Evolutionary conservation across 768 basidiomycete species (phyloP).

Genomic region (Kwoniella sp.): DNA sequence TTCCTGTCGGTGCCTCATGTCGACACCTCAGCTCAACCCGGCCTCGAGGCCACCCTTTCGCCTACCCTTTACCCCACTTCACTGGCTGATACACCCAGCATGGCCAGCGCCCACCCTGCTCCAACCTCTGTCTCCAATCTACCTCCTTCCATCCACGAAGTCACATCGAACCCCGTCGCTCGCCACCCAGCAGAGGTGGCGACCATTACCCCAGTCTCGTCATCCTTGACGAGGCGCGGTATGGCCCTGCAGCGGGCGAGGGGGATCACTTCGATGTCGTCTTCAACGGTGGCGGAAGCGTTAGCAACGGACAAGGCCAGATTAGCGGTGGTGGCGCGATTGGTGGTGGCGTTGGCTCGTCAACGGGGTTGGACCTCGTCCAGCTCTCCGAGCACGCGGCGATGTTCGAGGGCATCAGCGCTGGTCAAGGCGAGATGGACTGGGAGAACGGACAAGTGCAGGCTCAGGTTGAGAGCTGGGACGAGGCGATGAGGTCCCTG

Average conservation of each 20-base stretch:
- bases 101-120: neutral
- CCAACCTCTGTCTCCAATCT: neutral
- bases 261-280: conserved; percentile 15
- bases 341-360: conserved; percentile 35
- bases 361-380: conserved; percentile 3
- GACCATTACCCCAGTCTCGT: conserved; percentile 24
- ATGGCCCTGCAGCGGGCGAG: conserved; percentile 48
- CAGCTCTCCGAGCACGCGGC: neutral
- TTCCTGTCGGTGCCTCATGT: conserved; percentile 8
- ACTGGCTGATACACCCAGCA: neutral
- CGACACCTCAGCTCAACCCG: neutral
- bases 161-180: conserved; percentile 30
- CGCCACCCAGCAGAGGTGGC: conserved; percentile 49
- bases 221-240: conserved; percentile 7
- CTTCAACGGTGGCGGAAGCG: conserved; percentile 7
- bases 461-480: conserved; percentile 29
- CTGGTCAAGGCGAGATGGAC: conserved; percentile 12
- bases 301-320: conserved; percentile 17
- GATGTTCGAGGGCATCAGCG: neutral
- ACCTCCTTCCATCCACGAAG: conserved; percentile 1
- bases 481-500: conserved; percentile 37
- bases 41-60: conserved; percentile 17
- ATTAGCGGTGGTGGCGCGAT: conserved; percentile 29
- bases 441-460: conserved; percentile 11
- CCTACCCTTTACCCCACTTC: conserved; percentile 10